These are phyloP conservation scores for Vitis rupestris DNA, from an alignment of 164 flowering plant species.

Conservation along the genomic window DNA sequence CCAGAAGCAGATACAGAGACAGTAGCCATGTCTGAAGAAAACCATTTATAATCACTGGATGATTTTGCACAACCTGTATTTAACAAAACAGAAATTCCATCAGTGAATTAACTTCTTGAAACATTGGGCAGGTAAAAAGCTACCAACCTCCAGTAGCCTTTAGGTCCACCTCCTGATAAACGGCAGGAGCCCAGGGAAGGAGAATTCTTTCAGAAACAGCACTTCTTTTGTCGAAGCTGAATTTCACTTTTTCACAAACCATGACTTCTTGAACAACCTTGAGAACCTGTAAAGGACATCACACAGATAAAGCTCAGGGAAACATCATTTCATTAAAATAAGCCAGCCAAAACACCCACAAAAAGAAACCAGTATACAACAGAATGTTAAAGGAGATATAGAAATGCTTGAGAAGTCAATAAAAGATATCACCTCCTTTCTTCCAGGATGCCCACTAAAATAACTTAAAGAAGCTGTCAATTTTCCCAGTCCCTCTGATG, in stretches of 20 bases:
- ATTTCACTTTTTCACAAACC: constrained; percentile 68
- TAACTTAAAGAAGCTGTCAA: constrained; percentile 70
- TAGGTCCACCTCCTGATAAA: constrained; percentile 76
- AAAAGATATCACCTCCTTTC: constrained; percentile 51
- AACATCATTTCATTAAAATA: neutral
- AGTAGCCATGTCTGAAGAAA: constrained; percentile 67
- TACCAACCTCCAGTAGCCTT: constrained; percentile 75
- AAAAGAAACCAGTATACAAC: neutral
- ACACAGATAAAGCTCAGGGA: neutral
- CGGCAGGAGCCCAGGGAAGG: constrained; percentile 85
- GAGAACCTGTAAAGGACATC: constrained; percentile 44
- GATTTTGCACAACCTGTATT: constrained; percentile 69
- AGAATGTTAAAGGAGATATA: neutral
- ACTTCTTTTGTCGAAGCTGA: constrained; percentile 30
- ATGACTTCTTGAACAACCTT: constrained; percentile 77
- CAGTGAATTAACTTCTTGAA: neutral
- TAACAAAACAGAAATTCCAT: neutral
- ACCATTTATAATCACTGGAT: constrained; percentile 76
- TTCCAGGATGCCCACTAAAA: constrained; percentile 33
- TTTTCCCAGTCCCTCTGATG: constrained; percentile 66
- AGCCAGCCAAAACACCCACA: neutral
- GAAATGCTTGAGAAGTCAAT: neutral
- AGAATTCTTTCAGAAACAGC: constrained; percentile 35
- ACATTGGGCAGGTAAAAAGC: constrained; percentile 4
- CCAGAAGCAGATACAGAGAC: constrained; percentile 74